Base-by-base conservation (phyloP, 2,329 filamentous ascomycete genomes). In the Fusarium verrucosum region DNA sequence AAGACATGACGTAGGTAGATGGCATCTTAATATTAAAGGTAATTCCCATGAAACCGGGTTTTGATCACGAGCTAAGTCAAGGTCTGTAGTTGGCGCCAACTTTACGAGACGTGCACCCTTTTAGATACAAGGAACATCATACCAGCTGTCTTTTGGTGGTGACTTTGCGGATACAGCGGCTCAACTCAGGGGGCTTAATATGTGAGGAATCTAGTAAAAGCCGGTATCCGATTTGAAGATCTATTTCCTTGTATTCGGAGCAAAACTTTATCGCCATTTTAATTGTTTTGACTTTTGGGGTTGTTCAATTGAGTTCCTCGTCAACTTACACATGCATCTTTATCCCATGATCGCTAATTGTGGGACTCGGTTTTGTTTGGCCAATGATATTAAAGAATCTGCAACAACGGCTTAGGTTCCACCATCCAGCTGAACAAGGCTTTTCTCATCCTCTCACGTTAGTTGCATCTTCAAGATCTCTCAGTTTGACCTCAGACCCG, bases 1-100 rank as follows among this genome's bases (percentile, higher is more conserved):
- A 17, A 30, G 46, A 30, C 41, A 56, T 62, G 56, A 62, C 57
- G 58, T 62, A n/a, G 57, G 10, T n/a, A 42, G 30, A 35, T 30
- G 14, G 13, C 14, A 51, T 33, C 32, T 53, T 10, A n/a, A n/a
- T n/a, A n/a, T n/a, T 16, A 17, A 35, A 38, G 49, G 38, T 32
- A 36, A 16, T n/a, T 20, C 17, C 9, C 8, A 35, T 17, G 38
- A 20, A 57, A 56, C 41, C 51, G 55, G 23, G 42, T 42, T 55
- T 55, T 30, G 19, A 62, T 56, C 42, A 40, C 42, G 26, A 61
- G 58, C 50, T 61, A 32, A 32, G 16, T 32, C 30, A 32, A 32
- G 10, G 13, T 30, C 28, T 14, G 28, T 30, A 8, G 30, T 7
- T 11, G 26, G 26, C 28, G 7, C 55, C 43, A 58, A 22, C 26